Evolutionary conservation across 352 stramenopile genomes (phyloP), one percentile per base, ranked within the genome.

Genomic region (Pythium sukuiense): DNA sequence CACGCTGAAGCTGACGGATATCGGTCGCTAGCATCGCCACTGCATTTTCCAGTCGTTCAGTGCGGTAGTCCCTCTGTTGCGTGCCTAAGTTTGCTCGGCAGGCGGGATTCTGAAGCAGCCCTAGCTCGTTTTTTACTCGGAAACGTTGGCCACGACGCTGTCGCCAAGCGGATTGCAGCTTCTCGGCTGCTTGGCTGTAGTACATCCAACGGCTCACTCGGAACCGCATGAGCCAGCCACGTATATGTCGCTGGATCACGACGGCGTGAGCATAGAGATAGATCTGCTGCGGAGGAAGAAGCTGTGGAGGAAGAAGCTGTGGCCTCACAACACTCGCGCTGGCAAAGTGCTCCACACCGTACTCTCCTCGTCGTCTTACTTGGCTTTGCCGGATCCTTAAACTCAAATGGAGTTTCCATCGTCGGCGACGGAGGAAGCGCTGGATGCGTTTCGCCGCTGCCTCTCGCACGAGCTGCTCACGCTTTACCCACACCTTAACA

Each of bases 401-500:
- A 35, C 30, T 58, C 16, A 72, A 29, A 0, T 39, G n/a, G 9
- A 27, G 45, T 11, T 24, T 67, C 24, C 52, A 41, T n/a, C 48
- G 73, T 3, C 57, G 41, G 1, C 55, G 61, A n/a, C 72, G 69
- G 14, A 69, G 20, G 59, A 61, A 85, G 24, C 61, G 57, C 48
- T 91, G 80, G n/a, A 91, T 72, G 5, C 79, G 82, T 3, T 65
- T 72, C 0, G 71, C 80, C 12, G 77, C 78, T 30, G 70, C 69
- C 32, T 79, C 68, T 4, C 80, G 80, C 18, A 76, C 57, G 76
- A 85, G 71, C 65, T 91, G 82, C 61, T 91, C 83, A 12, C 83
- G 72, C 48, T 85, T 89, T 57, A 91, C 74, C 83, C 83, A 91
- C 61, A 87, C 83, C 39, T 89, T 92, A 60, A 89, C 82, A 66